These are phyloP conservation scores for Nothopassalora personata DNA, from an alignment of 2,329 filamentous ascomycete species.

Conservation along the genomic window DNA sequence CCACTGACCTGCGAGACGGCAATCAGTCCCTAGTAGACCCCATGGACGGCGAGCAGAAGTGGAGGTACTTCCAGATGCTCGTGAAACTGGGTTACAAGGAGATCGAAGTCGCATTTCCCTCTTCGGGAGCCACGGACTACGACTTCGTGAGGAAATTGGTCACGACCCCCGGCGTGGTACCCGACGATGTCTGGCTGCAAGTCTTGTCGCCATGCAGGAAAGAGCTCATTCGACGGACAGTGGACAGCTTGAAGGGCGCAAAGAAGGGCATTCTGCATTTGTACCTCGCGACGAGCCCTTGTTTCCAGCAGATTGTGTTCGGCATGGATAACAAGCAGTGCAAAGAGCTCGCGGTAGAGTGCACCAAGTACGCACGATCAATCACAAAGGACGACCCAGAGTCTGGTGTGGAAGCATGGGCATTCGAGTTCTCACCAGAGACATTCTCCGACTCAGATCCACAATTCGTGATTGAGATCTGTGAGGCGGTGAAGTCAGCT, in stretches of 20 bases:
- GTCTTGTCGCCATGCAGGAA: conserved; percentile 87
- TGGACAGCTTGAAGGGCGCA: conserved; percentile 79
- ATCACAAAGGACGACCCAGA: conserved; percentile 76
- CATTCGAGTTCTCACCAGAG: conserved; percentile 79
- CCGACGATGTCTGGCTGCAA: conserved; percentile 86
- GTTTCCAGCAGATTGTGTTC: conserved; percentile 89
- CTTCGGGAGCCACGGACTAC: conserved; percentile 90
- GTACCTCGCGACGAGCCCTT: conserved; percentile 92
- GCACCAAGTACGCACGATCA: conserved; percentile 77
- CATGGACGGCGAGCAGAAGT: conserved; percentile 96
- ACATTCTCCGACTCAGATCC: conserved; percentile 85
- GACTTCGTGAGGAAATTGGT: conserved; percentile 86
- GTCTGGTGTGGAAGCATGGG: conserved; percentile 59
- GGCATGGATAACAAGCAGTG: conserved; percentile 77
- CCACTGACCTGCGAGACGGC: conserved; percentile 82
- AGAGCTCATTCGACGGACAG: conserved; percentile 83
- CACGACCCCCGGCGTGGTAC: conserved; percentile 74
- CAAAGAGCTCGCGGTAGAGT: conserved; percentile 75
- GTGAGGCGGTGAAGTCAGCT: conserved; percentile 86
- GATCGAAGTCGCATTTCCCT: conserved; percentile 94
- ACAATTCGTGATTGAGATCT: conserved; percentile 76
- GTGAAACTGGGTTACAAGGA: conserved; percentile 92
- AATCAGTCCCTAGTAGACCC: conserved; percentile 91
- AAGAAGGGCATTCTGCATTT: conserved; percentile 95
- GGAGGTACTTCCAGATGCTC: conserved; percentile 91